Evolutionary conservation across 305 asterid genomes (phyloP).

Genomic region (Nicotiana rustica): DNA sequence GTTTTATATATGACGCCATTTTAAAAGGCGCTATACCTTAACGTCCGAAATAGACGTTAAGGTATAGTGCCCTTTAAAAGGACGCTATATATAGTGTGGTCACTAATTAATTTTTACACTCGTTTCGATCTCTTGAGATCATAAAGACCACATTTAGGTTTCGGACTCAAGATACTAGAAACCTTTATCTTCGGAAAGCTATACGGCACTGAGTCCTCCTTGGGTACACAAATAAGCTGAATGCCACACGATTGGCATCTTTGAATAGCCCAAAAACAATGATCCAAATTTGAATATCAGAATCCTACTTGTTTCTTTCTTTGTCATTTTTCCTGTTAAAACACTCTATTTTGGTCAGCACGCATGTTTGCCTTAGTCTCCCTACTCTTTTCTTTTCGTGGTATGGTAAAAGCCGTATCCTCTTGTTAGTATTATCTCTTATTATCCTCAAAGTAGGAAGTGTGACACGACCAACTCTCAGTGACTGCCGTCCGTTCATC

Average conservation of each 20-base stretch:
- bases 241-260: conserved; percentile 73
- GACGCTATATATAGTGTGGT: too few species aligned
- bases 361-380: conserved; percentile 37
- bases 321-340: not conserved
- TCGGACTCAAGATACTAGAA: not conserved
- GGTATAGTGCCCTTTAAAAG: too few species aligned
- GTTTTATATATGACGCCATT: too few species aligned
- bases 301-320: conserved; percentile 35
- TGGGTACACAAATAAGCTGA: conserved; percentile 38
- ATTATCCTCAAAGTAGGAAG: not conserved
- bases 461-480: conserved; percentile 41
- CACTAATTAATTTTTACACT: too few species aligned
- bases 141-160: too few species aligned
- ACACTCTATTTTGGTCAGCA: conserved; percentile 41
- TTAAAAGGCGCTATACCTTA: too few species aligned
- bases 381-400: conserved; percentile 31
- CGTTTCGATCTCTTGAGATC: too few species aligned
- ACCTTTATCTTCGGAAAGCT: conserved; percentile 39
- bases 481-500: conserved; percentile 38
- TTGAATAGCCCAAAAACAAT: conserved; percentile 42
- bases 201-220: conserved; percentile 42
- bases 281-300: conserved; percentile 38
- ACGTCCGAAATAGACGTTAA: too few species aligned
- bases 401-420: conserved; percentile 49
- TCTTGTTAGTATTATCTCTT: conserved; percentile 32